phyloP scores from a whole-genome alignment of 768 basidiomycete genomes.

The Fomitopsis serialis region DNA sequence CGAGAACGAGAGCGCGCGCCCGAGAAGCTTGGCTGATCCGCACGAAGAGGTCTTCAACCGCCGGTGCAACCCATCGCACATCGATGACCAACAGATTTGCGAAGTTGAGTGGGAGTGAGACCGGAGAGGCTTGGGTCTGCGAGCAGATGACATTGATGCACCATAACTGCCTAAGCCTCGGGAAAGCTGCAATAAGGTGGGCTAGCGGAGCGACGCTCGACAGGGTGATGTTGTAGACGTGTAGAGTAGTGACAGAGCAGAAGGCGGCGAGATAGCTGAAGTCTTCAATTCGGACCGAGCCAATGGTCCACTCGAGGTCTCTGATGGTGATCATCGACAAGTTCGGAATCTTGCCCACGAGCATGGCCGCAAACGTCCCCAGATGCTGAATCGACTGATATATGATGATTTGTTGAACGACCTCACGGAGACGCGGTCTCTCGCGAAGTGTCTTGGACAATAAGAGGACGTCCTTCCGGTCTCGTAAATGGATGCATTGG shows the following conservation, averaged over 20 bases:
- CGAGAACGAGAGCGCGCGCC: too few relatives aligned
- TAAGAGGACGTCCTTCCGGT: neutral
- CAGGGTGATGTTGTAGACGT: neutral
- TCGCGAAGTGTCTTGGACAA: neutral
- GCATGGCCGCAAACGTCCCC: neutral
- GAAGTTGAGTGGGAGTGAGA: neutral
- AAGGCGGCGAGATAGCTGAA: neutral
- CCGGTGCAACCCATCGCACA: too few relatives aligned
- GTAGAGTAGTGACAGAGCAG: neutral
- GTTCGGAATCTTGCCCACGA: neutral
- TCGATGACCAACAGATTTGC: neutral
- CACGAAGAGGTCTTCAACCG: too few relatives aligned
- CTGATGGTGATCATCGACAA: neutral
- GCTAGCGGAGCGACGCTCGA: neutral
- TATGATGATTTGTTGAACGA: neutral
- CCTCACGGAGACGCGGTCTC: neutral
- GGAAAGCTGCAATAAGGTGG: neutral
- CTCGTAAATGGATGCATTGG: neutral
- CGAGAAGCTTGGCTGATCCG: too few relatives aligned
- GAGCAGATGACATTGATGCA: neutral
- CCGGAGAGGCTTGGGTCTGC: neutral
- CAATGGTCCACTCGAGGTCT: neutral
- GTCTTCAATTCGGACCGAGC: neutral
- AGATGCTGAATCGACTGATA: neutral
- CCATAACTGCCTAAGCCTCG: neutral